phyloP scores from a whole-genome alignment of 2,329 filamentous ascomycete species.

The Stemphylium lycopersici region DNA sequence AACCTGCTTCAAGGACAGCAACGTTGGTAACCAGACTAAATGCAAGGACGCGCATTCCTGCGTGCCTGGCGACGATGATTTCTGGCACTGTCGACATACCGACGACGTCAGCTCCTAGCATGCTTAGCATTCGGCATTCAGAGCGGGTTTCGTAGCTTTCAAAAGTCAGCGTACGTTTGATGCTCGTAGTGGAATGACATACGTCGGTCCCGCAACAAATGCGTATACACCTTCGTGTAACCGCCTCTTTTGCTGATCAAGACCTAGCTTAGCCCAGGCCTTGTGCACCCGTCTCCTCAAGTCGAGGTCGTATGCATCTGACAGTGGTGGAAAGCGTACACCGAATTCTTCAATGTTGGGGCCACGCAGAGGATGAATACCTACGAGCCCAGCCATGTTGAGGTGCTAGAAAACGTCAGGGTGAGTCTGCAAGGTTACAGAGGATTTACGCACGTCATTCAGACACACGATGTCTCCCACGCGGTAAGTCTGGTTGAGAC shows the following conservation, averaged over 20 bases:
- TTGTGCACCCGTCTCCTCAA: conserved; percentile 63
- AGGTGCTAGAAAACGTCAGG: conserved; percentile 58
- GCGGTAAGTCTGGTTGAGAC: conserved; percentile 66
- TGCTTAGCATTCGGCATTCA: conserved; percentile 67
- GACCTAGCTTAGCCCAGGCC: conserved; percentile 60
- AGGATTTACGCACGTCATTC: conserved; percentile 61
- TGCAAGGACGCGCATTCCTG: conserved; percentile 66
- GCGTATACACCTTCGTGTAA: conserved; percentile 71
- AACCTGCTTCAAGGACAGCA: conserved; percentile 64
- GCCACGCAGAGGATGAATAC: conserved; percentile 66
- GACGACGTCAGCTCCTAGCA: conserved; percentile 70
- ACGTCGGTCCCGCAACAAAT: conserved; percentile 68
- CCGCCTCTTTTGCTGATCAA: conserved; percentile 55
- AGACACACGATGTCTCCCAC: conserved; percentile 70
- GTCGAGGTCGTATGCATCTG: conserved; percentile 69
- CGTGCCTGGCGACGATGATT: conserved; percentile 69
- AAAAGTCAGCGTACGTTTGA: conserved; percentile 14
- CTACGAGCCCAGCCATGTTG: conserved; percentile 67
- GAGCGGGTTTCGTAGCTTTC: conserved; percentile 67
- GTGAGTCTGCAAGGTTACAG: not conserved
- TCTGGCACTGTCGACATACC: conserved; percentile 75
- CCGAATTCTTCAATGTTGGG: conserved; percentile 69
- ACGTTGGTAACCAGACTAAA: conserved; percentile 72
- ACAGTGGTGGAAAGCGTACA: conserved; percentile 66
- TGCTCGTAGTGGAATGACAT: conserved; percentile 27